Evolutionary conservation across 768 basidiomycete genomes (phyloP).

Genomic region (Tylopilus rubrobrunneus): DNA sequence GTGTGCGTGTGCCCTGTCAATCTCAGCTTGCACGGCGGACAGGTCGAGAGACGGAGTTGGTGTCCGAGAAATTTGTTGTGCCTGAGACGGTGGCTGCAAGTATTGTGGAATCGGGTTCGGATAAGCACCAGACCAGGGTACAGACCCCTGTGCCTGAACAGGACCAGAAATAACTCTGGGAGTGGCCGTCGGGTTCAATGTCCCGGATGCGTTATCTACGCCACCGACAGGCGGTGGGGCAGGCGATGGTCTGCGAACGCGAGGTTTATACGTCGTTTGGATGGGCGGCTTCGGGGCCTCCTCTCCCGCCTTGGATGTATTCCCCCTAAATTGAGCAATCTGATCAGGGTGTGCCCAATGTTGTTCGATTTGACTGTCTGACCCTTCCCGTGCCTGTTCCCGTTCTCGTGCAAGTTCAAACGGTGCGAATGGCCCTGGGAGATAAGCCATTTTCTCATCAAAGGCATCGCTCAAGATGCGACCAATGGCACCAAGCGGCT

Average conservation of each 20-base stretch:
- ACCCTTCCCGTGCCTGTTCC: conserved; percentile 42
- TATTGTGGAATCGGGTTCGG: conserved; percentile 27
- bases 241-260: conserved; percentile 56
- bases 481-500: conserved; percentile 85
- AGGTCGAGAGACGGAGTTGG: conserved; percentile 70
- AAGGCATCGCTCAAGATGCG: conserved; percentile 84
- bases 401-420: conserved; percentile 59
- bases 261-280: conserved; percentile 72
- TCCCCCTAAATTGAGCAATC: conserved; percentile 32
- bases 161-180: conserved; percentile 37
- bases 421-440: conserved; percentile 68
- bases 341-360: conserved; percentile 42
- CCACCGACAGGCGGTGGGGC: conserved; percentile 24
- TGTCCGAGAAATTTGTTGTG: conserved; percentile 61
- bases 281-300: conserved; percentile 27
- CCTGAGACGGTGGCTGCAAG: conserved; percentile 39
- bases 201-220: conserved; percentile 47
- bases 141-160: conserved; percentile 46
- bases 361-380: conserved; percentile 29
- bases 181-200: neutral
- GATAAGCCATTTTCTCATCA: conserved; percentile 61
- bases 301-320: conserved; percentile 26
- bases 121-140: conserved; percentile 34
- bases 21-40: conserved; percentile 67
- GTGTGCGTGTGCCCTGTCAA: conserved; percentile 72